Evolutionary conservation across 768 basidiomycete genomes (phyloP).

Genomic region (Mycena indigotica): DNA sequence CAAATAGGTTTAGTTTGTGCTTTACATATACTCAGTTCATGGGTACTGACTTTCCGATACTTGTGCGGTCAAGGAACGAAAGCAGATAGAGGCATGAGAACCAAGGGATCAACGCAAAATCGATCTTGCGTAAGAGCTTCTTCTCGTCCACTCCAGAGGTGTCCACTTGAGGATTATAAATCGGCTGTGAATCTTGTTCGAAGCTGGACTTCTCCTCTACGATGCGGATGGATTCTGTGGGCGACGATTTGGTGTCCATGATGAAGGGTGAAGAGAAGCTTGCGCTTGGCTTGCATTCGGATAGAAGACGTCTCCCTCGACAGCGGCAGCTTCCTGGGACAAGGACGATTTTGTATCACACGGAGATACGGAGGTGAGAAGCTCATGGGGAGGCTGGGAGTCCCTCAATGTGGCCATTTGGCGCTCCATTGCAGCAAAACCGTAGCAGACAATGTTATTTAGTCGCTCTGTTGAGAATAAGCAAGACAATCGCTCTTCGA

Average conservation of each 20-base stretch:
- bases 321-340: too few relatives aligned
- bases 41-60: conserved; percentile 59
- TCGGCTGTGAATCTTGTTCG: conserved; percentile 19
- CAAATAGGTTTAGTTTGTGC: not conserved
- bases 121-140: conserved; percentile 60
- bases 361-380: too few relatives aligned
- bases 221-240: conserved; percentile 2
- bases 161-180: conserved; percentile 56
- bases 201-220: conserved; percentile 18
- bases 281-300: too few relatives aligned
- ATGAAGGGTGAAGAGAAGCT: not conserved
- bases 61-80: conserved; percentile 68
- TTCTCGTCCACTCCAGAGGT: conserved; percentile 55
- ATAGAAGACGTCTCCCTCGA: too few relatives aligned
- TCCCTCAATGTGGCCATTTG: too few relatives aligned
- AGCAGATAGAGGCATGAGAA: conserved; percentile 72
- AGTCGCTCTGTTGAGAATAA: too few relatives aligned
- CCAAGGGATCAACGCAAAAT: conserved; percentile 74
- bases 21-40: not conserved
- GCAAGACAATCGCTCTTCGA: too few relatives aligned
- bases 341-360: too few relatives aligned
- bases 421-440: too few relatives aligned
- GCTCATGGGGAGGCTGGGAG: too few relatives aligned
- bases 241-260: conserved; percentile 19
- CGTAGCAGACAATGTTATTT: too few relatives aligned